phyloP scores from a whole-genome alignment of 106 monocot species.

The Amphibolis antarctica region DNA sequence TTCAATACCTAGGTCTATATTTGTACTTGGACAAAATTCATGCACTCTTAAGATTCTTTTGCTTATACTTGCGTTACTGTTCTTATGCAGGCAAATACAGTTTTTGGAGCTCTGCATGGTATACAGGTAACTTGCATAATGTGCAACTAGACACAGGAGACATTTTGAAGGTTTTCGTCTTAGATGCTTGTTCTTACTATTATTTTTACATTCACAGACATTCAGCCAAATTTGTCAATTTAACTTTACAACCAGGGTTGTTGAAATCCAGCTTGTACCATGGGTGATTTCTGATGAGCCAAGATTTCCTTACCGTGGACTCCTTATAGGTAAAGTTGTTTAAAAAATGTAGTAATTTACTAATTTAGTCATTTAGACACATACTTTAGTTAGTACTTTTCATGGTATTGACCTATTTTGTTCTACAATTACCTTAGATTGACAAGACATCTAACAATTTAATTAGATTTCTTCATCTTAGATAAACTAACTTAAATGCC shows the following conservation, averaged over 20 bases:
- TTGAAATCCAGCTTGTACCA: slow-evolving; percentile 60
- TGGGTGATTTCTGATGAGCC: slow-evolving; percentile 66
- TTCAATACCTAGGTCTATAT: no score
- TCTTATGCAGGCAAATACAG: slow-evolving; percentile 70
- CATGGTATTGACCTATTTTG: not conserved
- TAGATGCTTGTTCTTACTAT: not conserved
- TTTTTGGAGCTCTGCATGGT: slow-evolving; percentile 94
- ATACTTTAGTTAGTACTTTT: not conserved
- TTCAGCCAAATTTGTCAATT: slow-evolving; percentile 82
- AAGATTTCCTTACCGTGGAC: slow-evolving; percentile 76
- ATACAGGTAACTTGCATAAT: slow-evolving; percentile 38
- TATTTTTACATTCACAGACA: slow-evolving; percentile 37
- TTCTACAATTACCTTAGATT: not conserved
- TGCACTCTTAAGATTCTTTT: not conserved
- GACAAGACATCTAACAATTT: no score
- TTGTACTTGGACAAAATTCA: no score
- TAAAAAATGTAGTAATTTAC: not conserved
- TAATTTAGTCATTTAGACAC: not conserved
- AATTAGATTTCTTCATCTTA: no score
- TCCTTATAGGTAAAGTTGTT: slow-evolving; percentile 64
- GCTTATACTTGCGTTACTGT: not conserved
- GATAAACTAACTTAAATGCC: no score
- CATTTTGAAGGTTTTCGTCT: not conserved
- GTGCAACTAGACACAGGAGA: not conserved
- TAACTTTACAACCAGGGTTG: slow-evolving; percentile 38